Percentiles rank a stretch among this genome's conserved stretches.
phyloP scores from a whole-genome alignment of 345 rosid species.

The Salix viminalis region DNA sequence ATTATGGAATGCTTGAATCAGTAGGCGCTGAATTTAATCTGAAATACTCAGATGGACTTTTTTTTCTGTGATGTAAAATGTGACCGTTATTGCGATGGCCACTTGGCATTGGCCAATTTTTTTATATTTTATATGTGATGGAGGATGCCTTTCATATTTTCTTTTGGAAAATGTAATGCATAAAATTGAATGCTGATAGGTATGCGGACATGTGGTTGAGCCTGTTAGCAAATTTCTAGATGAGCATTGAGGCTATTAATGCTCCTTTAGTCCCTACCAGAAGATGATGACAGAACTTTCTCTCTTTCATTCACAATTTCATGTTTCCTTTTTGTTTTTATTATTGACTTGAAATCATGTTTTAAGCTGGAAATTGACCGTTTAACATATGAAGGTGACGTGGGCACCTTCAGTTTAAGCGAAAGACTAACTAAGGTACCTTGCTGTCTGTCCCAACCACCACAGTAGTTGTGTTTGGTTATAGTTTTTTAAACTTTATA shows the following conservation, averaged over 20 bases:
- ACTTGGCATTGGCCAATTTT: not conserved
- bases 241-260: conserved; percentile 12
- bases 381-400: conserved; percentile 12
- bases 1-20: not conserved
- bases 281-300: not conserved
- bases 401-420: not conserved
- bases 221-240: conserved; percentile 3
- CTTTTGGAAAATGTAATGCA: not conserved
- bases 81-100: conserved; percentile 1
- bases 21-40: not conserved
- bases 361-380: conserved; percentile 14
- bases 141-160: conserved; percentile 2
- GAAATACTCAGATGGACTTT: not conserved
- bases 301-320: not conserved
- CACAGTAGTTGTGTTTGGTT: not conserved
- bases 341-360: not conserved
- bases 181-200: not conserved
- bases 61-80: not conserved
- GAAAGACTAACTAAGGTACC: not conserved
- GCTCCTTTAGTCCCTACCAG: not conserved
- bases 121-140: not conserved
- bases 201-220: conserved; percentile 1
- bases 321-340: not conserved
- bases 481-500: not conserved
- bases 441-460: conserved; percentile 1